Evolutionary conservation across 2,329 filamentous ascomycete genomes (phyloP), one percentile per base, ranked within the genome.

Genomic region (Stemphylium beticola): DNA sequence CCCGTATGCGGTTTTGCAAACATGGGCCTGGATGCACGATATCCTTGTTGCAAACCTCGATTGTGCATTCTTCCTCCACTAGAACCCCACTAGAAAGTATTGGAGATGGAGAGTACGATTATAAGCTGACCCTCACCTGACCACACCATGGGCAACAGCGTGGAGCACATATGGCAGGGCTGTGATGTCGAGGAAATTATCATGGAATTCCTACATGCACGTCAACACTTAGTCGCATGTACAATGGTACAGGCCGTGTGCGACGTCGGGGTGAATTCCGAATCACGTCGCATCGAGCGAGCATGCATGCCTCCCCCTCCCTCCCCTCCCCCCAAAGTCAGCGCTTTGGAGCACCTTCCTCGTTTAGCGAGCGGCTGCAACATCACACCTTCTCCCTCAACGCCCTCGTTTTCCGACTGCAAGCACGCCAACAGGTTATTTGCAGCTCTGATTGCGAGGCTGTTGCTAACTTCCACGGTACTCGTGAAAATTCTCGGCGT

Each of bases 11-110:
- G 53, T 57, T 11, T 43, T 55, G 55, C 55, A 53, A 50, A 64
- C 61, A 61, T 53, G 60, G 58, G 43, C 37, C 42, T 54, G 40
- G 48, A 47, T 54, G 41, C 52, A 45, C 36, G 17, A 55, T 48
- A 60, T 48, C 53, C 59, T 50, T 57, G 48, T 22, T 52, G 9
- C 10, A 44, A 32, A 36, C 43, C 32, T 47, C 45, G 37, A 31
- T 37, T 56, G 29, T 29, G 38, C 46, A 38, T 58, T 53, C 46
- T 49, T 52, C 57, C 57, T 59, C 63, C 60, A 65, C 62, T 62
- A 57, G 60, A 64, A 67, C 49, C 45, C 59, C 49, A 60, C 60
- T 65, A 62, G 61, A 61, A 64, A 52, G 45, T 52, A 57, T 50
- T 58, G 61, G 39, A 56, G 56, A 66, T 67, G 58, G 64, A 64